Percentiles rank a stretch among this genome's conserved stretches.
Conservation (phyloP, 805 yeast genomes). For the Spathaspora arborariae region DNA sequence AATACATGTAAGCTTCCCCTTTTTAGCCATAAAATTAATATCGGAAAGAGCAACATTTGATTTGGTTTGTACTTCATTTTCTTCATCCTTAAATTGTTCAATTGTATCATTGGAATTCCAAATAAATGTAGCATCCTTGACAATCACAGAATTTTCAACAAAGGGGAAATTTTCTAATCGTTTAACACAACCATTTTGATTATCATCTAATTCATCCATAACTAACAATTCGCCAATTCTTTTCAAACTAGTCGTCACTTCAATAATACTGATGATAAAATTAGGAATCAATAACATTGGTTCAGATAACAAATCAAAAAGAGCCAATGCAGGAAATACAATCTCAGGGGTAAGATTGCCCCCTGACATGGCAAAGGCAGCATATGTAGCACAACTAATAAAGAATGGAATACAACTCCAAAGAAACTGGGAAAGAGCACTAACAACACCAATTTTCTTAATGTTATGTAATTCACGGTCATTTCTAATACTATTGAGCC, state of each 20-base stretch:
- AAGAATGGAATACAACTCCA: conserved; percentile 39
- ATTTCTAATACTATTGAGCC: conserved; percentile 30
- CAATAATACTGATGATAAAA: conserved; percentile 24
- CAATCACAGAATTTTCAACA: conserved; percentile 16
- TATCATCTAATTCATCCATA: conserved; percentile 31
- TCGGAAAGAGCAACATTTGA: conserved; percentile 26
- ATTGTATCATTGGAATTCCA: conserved; percentile 16
- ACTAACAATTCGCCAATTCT: conserved; percentile 31
- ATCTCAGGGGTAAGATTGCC: conserved; percentile 32
- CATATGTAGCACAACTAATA: conserved; percentile 31
- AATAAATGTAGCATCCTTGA: conserved; percentile 30
- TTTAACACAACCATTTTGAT: conserved; percentile 17
- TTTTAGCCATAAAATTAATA: conserved; percentile 29
- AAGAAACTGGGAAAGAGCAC: conserved; percentile 27
- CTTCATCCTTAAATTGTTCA: conserved; percentile 15
- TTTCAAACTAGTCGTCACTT: conserved; percentile 27
- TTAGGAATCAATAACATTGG: conserved; percentile 33
- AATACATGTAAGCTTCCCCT: conserved; percentile 36
- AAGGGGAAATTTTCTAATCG: conserved; percentile 11
- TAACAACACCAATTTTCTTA: conserved; percentile 28
- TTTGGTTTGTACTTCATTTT: conserved; percentile 11
- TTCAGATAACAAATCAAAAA: conserved; percentile 32
- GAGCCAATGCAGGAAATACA: conserved; percentile 38
- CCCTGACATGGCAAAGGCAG: conserved; percentile 22
- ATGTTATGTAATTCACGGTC: conserved; percentile 28